Conservation (phyloP, 768 basidiomycete species). For the Psilocybe tampanensis region DNA sequence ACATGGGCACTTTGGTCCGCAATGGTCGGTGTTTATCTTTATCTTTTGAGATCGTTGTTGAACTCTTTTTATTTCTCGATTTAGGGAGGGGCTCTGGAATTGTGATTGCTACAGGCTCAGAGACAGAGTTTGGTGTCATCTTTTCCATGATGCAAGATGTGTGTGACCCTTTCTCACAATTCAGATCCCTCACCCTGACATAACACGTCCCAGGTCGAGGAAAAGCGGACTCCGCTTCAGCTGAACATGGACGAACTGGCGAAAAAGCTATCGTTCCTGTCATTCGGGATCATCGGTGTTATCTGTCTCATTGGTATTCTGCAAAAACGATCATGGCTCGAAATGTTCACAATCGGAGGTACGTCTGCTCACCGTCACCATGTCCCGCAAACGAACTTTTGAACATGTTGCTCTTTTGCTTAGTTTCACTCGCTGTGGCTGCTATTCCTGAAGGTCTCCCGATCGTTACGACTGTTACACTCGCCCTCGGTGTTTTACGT, state of each 20-base stretch:
- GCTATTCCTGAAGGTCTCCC: slow-evolving; percentile 97
- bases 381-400: background rate
- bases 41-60: background rate
- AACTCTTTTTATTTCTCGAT: background rate
- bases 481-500: slow-evolving; percentile 90
- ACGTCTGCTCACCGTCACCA: slow-evolving; percentile 22
- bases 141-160: slow-evolving; percentile 99
- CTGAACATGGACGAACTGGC: slow-evolving; percentile 96
- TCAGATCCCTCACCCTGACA: slow-evolving; percentile 18
- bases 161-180: slow-evolving; percentile 14
- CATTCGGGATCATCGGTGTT: slow-evolving; percentile 92
- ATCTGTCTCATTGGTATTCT: slow-evolving; percentile 90
- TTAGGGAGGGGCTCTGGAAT: slow-evolving; percentile 81
- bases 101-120: slow-evolving; percentile 83
- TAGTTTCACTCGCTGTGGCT: slow-evolving; percentile 97
- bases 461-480: slow-evolving; percentile 96
- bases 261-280: slow-evolving; percentile 84
- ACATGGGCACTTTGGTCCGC: slow-evolving; percentile 95
- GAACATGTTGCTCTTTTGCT: slow-evolving; percentile 6
- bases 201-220: slow-evolving; percentile 60
- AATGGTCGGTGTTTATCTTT: slow-evolving; percentile 57
- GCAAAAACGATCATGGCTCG: slow-evolving; percentile 87
- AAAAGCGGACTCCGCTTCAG: slow-evolving; percentile 91
- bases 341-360: slow-evolving; percentile 99
- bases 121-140: slow-evolving; percentile 94